Evolutionary conservation across 345 rosid genomes (phyloP), one percentile per base, ranked within the genome.

Genomic region (Citrus glauca): DNA sequence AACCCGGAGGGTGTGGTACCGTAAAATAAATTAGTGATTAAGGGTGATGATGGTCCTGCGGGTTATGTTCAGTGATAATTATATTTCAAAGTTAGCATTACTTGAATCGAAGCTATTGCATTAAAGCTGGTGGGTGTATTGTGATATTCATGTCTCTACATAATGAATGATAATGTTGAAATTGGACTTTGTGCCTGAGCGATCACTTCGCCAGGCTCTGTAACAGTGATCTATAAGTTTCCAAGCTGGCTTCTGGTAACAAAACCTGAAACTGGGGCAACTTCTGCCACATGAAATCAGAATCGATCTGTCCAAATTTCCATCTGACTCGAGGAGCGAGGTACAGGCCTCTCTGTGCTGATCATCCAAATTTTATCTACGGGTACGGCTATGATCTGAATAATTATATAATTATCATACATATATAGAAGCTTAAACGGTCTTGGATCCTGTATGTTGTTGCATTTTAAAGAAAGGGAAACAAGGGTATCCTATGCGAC

Each of bases 191-290:
- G 79, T 74, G 79, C 77, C 61, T n/a, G 69, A 77, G 45, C 83
- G 28, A 69, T 83, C 86, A 33, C 57, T 77, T 24, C 74, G 77
- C 74, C 79, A 77, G 73, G 81, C 82, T 56, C 57, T 73, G 74
- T n/a, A 72, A 28, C 56, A 5, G 42, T 48, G n/a, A 3, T 11
- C 19, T 8, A 9, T 33, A 2, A 24, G 37, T 69, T 32, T 66
- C 35, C 77, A 28, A 63, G 48, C 70, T 74, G 45, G 40, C 22
- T 53, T 53, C 57, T 53, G 57, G 6, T 50, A 4, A 17, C 20
- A 16, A 50, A 2, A 56, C 70, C 69, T 68, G 63, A 42, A 70
- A 64, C 64, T 63, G 14, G 20, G 48, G 56, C 66, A 17, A 40
- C 42, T 66, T 38, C 27, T 20, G 60, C 57, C 38, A 59, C 40